Evolutionary conservation across 2,329 filamentous ascomycete genomes (phyloP), one percentile per base, ranked within the genome.

Genomic region (Metarhizium rileyi): DNA sequence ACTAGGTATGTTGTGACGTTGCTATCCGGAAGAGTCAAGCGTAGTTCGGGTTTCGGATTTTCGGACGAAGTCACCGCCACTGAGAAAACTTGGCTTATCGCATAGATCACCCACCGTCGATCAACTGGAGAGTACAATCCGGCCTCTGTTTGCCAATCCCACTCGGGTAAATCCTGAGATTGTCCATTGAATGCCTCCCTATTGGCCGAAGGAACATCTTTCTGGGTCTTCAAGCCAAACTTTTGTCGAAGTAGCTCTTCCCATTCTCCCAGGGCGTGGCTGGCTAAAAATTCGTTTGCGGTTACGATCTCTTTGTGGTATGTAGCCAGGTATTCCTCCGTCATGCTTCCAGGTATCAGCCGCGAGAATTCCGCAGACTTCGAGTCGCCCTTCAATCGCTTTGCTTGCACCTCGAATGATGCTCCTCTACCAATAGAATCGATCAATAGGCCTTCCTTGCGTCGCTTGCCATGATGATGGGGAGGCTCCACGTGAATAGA

Each of bases 401-500:
- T 69, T 5, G 60, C 47, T 18, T 63, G 55, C 36, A 68, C 56
- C 55, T 70, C 68, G 4, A 68, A 58, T 10, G 66, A 64, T 1
- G 71, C 68, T 3, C 84, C 85, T 52, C 83, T 83, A 2, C 85
- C 84, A 48, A 90, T 79, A 0, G 86, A 85, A 60, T 90, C 85
- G 30, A 87, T 84, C 25, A 90, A 68, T 7, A 87, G 70, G 8
- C 84, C 83, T 47, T 80, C 75, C 36, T 76, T 76, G 35, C 76
- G 71, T 64, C 78, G 76, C 54, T 72, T 76, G 51, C 72, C 71
- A n/a, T 77, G 71, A 43, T 67, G 69, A 57, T 74, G 75, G 1
- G 80, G 80, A 2, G 77, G 75, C 59, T 84, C 80, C n/a, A 85
- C 68, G 58, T 89, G 85, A 47, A 90, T 73, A 1, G 80, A 84